Evolutionary conservation across 495 filamentous ascomycete genomes (phyloP).

Genomic region (Rhizodiscina lignyota): DNA sequence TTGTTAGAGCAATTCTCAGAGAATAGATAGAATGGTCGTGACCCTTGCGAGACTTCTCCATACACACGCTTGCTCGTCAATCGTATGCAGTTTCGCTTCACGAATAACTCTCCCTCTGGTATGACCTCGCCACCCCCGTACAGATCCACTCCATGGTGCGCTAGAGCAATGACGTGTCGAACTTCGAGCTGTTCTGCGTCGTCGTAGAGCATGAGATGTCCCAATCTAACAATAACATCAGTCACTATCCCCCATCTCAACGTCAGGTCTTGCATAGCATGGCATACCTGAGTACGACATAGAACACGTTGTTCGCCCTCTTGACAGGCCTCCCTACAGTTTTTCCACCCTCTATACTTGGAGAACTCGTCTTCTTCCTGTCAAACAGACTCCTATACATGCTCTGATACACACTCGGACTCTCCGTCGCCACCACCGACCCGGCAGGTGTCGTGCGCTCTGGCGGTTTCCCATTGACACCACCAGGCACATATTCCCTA

Average conservation of each 20-base stretch:
- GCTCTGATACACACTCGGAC: slow-evolving; percentile 86
- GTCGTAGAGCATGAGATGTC: slow-evolving; percentile 94
- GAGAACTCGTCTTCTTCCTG: slow-evolving; percentile 36
- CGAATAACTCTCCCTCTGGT: slow-evolving; percentile 82
- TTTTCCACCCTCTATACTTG: slow-evolving; percentile 24
- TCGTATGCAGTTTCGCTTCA: slow-evolving; percentile 88
- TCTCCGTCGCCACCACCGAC: slow-evolving; percentile 50
- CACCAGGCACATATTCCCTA: slow-evolving; percentile 78
- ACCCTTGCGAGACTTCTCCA: slow-evolving; percentile 34
- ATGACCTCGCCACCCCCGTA: slow-evolving; percentile 62
- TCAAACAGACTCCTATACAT: slow-evolving; percentile 98
- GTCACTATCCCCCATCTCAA: slow-evolving; percentile 1
- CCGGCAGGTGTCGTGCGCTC: slow-evolving; percentile 73
- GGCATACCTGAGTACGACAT: slow-evolving; percentile 62
- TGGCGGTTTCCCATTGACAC: slow-evolving; percentile 81
- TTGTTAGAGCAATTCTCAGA: slow-evolving; percentile 89
- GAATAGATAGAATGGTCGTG: slow-evolving; percentile 81
- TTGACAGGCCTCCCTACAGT: slow-evolving; percentile 18
- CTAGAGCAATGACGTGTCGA: slow-evolving; percentile 82
- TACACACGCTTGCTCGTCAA: slow-evolving; percentile 52
- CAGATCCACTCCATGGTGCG: slow-evolving; percentile 71
- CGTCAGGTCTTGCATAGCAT: too few species aligned
- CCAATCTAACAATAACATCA: slow-evolving; percentile 43
- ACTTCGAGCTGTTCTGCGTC: slow-evolving; percentile 80
- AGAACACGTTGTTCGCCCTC: slow-evolving; percentile 80